Evolutionary conservation across 2,329 filamentous ascomycete species (phyloP).

Genomic region (Fusarium redolens): DNA sequence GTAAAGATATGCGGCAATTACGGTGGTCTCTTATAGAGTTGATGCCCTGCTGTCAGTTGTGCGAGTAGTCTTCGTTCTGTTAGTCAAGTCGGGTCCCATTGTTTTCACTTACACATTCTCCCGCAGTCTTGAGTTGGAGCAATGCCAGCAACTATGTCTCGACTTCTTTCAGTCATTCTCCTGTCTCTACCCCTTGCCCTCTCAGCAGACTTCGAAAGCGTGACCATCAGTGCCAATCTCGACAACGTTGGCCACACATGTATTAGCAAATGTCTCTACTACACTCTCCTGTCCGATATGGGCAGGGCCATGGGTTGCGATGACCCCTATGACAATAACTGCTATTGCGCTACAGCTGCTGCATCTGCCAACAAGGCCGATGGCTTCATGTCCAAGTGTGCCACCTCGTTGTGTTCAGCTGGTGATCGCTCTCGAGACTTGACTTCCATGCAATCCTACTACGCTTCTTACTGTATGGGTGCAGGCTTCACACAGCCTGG

Average conservation of each 20-base stretch:
- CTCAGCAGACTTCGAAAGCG: slow-evolving; percentile 22
- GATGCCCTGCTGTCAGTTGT: background rate
- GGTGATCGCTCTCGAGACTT: slow-evolving; percentile 41
- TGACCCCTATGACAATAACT: slow-evolving; percentile 41
- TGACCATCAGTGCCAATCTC: slow-evolving; percentile 34
- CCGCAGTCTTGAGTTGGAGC: background rate
- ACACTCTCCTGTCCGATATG: slow-evolving; percentile 27
- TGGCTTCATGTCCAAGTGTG: slow-evolving; percentile 38
- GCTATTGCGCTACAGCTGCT: slow-evolving; percentile 42
- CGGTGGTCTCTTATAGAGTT: slow-evolving; percentile 14
- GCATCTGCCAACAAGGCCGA: slow-evolving; percentile 35
- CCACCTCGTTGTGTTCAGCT: slow-evolving; percentile 28
- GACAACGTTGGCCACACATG: slow-evolving; percentile 28
- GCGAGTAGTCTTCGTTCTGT: background rate
- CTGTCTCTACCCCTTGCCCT: slow-evolving; percentile 4
- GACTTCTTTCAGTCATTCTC: slow-evolving; percentile 6
- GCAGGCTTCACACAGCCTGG: slow-evolving; percentile 43
- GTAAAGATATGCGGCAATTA: slow-evolving; percentile 9
- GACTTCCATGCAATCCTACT: slow-evolving; percentile 42
- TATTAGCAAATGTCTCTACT: slow-evolving; percentile 39
- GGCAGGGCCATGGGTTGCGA: slow-evolving; percentile 40
- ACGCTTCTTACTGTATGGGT: slow-evolving; percentile 44
- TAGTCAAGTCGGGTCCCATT: background rate
- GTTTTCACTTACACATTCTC: background rate
- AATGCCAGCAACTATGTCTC: slow-evolving; percentile 18